These are phyloP conservation scores for Epichloe amarillans DNA, from an alignment of 2,329 filamentous ascomycete species.

Conservation along the genomic window DNA sequence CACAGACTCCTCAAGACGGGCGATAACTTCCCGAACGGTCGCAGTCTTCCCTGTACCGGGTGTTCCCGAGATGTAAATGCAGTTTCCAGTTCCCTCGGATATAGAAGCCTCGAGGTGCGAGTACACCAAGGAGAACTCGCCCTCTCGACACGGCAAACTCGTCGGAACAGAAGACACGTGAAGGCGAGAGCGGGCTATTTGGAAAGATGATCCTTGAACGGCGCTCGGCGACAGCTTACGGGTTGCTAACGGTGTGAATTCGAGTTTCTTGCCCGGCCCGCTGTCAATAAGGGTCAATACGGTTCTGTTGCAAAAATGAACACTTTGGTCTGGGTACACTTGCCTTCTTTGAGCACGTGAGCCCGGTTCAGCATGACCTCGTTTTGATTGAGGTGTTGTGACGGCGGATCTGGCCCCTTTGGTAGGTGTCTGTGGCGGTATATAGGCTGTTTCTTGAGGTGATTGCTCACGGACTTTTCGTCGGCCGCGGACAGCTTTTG, in stretches of 20 bases:
- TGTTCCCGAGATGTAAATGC: conserved; percentile 98
- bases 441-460: conserved; percentile 18
- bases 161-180: conserved; percentile 89
- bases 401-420: conserved; percentile 18
- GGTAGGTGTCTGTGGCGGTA: conserved; percentile 24
- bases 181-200: conserved; percentile 73
- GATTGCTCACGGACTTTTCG: conserved; percentile 19
- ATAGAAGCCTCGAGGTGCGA: conserved; percentile 90
- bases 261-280: conserved; percentile 53
- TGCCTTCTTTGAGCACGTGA: conserved; percentile 20
- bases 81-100: conserved; percentile 81
- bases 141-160: conserved; percentile 80
- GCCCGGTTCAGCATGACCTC: conserved; percentile 18
- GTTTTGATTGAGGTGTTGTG: conserved; percentile 18
- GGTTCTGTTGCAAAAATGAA: conserved; percentile 8
- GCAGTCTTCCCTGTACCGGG: conserved; percentile 96
- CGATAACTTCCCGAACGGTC: conserved; percentile 88
- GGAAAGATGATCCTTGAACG: conserved; percentile 74
- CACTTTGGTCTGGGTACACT: background rate
- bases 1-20: conserved; percentile 77
- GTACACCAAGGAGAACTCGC: conserved; percentile 85
- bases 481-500: conserved; percentile 46
- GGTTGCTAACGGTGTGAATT: conserved; percentile 91
- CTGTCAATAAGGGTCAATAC: conserved; percentile 35
- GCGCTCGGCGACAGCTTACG: conserved; percentile 65